Conservation (phyloP, 257 asterid species). For the Capsicum baccatum region DNA sequence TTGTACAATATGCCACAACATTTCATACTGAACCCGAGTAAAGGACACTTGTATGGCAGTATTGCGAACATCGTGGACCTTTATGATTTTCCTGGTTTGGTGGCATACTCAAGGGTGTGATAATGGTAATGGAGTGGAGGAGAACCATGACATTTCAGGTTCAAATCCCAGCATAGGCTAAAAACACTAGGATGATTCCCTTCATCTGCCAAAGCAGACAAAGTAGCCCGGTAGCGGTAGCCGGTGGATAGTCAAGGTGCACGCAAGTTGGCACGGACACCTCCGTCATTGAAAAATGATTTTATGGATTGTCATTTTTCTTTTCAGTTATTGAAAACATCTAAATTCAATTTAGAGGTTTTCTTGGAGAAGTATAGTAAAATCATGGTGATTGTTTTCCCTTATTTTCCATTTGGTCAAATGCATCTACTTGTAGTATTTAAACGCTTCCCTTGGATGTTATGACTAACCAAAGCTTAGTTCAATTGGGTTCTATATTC, state of each 20-base stretch:
- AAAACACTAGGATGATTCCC: not conserved
- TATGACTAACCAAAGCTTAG: not conserved
- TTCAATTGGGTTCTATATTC: not conserved
- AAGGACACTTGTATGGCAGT: not conserved
- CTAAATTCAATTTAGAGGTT: not conserved
- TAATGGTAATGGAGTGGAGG: not conserved
- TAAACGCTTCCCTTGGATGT: not conserved
- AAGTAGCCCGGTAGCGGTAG: not conserved
- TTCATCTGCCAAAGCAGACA: not conserved
- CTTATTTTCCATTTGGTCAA: not conserved
- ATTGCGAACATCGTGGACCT: not conserved
- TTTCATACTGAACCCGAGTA: not conserved
- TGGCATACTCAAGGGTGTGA: not conserved
- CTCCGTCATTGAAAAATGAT: not conserved
- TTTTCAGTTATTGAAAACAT: not conserved
- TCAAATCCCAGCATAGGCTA: not conserved
- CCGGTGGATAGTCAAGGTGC: not conserved
- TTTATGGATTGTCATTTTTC: not conserved
- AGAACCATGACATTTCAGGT: not conserved
- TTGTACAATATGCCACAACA: not conserved
- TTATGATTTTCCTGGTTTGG: constrained; percentile 7
- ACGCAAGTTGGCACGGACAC: not conserved
- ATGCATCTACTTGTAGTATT: not conserved
- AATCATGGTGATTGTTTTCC: not conserved
- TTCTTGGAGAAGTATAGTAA: not conserved